Percentiles rank a stretch among this genome's conserved stretches.
phyloP scores from a whole-genome alignment of 164 flowering plant genomes.

The Buxus sempervirens region DNA sequence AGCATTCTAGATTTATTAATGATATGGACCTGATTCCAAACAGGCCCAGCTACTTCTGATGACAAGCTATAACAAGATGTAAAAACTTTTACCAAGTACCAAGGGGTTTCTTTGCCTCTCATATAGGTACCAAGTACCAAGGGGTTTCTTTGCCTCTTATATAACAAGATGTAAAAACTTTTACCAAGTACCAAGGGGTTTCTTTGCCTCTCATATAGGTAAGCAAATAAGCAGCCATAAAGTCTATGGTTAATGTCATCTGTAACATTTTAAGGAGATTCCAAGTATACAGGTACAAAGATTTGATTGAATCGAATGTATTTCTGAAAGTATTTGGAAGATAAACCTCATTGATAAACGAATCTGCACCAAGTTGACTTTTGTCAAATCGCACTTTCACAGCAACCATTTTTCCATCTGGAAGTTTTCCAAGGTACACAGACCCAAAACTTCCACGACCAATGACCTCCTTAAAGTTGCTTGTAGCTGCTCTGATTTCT shows the following conservation, averaged over 20 bases:
- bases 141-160: background rate
- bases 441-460: constrained; percentile 91
- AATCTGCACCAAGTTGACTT: constrained; percentile 75
- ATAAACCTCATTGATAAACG: constrained; percentile 81
- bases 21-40: too few species aligned
- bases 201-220: background rate
- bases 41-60: too few species aligned
- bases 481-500: constrained; percentile 75
- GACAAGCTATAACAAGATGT: too few species aligned
- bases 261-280: background rate
- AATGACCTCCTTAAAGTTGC: constrained; percentile 69
- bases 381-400: constrained; percentile 80
- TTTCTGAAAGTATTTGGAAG: constrained; percentile 7
- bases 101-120: background rate
- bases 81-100: background rate
- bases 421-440: constrained; percentile 76
- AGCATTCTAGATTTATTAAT: too few species aligned
- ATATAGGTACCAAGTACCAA: background rate
- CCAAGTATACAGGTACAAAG: background rate
- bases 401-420: constrained; percentile 72
- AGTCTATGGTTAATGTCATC: background rate
- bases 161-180: too few species aligned
- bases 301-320: background rate
- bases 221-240: background rate
- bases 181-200: background rate